Percentiles rank a stretch among this genome's conserved stretches.
phyloP scores from a whole-genome alignment of 2,329 filamentous ascomycete genomes.

The Salinomyces thailandicus region DNA sequence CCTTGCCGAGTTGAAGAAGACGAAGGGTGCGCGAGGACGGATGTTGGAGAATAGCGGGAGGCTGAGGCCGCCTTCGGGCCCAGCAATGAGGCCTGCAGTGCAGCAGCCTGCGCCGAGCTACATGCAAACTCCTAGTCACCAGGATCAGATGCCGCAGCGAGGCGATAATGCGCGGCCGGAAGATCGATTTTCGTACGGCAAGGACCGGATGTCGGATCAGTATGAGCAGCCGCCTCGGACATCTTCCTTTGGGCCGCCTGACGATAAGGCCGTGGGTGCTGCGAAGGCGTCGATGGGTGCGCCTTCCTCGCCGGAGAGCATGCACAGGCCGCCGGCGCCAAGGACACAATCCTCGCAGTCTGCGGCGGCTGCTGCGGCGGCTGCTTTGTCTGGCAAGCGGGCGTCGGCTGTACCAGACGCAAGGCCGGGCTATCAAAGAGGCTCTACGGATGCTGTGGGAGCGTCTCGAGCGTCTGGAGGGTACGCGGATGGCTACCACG shows the following conservation, averaged over 20 bases:
- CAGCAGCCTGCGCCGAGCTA: conserved; percentile 30
- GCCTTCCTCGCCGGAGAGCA: conserved; percentile 37
- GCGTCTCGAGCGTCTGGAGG: conserved; percentile 16
- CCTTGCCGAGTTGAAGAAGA: conserved; percentile 69
- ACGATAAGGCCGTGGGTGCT: conserved; percentile 35
- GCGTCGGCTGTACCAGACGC: conserved; percentile 30
- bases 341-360: conserved; percentile 41
- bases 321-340: conserved; percentile 36
- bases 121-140: conserved; percentile 21
- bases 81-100: conserved; percentile 33
- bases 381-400: conserved; percentile 30
- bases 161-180: conserved; percentile 12
- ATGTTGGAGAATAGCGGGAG: conserved; percentile 34
- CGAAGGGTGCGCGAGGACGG: conserved; percentile 45
- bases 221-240: conserved; percentile 30
- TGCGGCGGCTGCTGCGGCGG: conserved; percentile 36
- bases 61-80: conserved; percentile 41
- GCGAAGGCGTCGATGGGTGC: conserved; percentile 37
- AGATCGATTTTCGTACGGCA: conserved; percentile 40
- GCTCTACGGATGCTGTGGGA: conserved; percentile 30
- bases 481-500: conserved; percentile 27
- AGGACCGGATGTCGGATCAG: conserved; percentile 30
- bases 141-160: conserved; percentile 27
- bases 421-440: conserved; percentile 31
- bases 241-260: conserved; percentile 30